These are phyloP conservation scores for Purshia tridentata DNA, from an alignment of 306 rosid genomes.

Conservation along the genomic window DNA sequence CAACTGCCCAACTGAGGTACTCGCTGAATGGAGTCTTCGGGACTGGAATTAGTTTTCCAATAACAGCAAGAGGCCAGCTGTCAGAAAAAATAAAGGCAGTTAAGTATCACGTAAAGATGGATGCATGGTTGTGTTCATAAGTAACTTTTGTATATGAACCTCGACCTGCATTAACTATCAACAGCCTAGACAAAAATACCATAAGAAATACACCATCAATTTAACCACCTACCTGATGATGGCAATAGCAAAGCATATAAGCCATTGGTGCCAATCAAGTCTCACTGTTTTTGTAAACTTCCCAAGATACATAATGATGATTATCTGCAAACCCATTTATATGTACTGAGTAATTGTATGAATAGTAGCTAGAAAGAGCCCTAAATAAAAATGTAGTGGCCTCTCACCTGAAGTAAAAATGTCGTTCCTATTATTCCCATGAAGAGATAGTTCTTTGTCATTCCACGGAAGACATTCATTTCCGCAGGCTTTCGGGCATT, in stretches of 20 bases:
- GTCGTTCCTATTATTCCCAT: slow-evolving; percentile 71
- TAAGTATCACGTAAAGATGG: neutral
- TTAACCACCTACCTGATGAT: slow-evolving; percentile 54
- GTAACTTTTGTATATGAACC: too few species aligned
- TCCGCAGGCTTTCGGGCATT: slow-evolving; percentile 93
- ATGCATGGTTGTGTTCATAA: too few species aligned
- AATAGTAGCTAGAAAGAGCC: neutral
- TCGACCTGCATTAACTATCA: too few species aligned
- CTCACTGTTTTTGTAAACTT: slow-evolving; percentile 64
- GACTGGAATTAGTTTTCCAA: slow-evolving; percentile 81
- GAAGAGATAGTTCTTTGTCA: slow-evolving; percentile 70
- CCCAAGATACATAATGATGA: slow-evolving; percentile 81
- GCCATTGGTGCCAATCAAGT: slow-evolving; percentile 68
- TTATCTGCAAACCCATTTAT: slow-evolving; percentile 43
- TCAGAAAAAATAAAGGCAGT: slow-evolving; percentile 13
- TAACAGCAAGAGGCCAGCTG: slow-evolving; percentile 91
- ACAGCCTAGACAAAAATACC: neutral
- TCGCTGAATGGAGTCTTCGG: slow-evolving; percentile 58
- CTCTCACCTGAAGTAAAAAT: slow-evolving; percentile 70
- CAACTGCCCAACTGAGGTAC: slow-evolving; percentile 31
- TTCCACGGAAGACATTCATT: slow-evolving; percentile 74
- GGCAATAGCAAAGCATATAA: slow-evolving; percentile 52
- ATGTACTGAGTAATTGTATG: neutral
- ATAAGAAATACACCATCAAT: neutral
- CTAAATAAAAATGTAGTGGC: slow-evolving; percentile 1